Evolutionary conservation across 192 early-diverging fungal species (phyloP).

Genomic region (Podila epicladia): DNA sequence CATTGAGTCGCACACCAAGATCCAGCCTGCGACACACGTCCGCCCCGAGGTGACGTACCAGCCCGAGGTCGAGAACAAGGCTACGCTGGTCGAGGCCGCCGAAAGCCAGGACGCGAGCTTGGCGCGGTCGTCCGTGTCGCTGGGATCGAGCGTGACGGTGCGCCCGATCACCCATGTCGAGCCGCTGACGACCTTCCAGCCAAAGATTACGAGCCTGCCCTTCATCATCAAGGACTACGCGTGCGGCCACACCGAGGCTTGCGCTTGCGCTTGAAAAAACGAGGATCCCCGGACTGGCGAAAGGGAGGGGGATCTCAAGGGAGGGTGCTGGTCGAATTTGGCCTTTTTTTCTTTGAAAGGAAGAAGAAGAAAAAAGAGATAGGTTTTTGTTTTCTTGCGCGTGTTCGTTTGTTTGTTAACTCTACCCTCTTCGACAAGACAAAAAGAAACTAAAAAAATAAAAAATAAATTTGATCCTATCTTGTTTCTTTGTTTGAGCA

Average conservation of each 20-base stretch:
- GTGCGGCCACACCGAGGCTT: background rate
- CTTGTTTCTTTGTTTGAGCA: too few species aligned
- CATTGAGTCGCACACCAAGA: constrained; percentile 16
- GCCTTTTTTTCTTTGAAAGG: background rate
- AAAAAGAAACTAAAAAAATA: too few species aligned
- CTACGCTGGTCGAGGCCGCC: constrained; percentile 11
- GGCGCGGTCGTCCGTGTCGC: constrained; percentile 13
- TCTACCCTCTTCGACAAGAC: too few species aligned
- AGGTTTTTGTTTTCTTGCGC: too few species aligned
- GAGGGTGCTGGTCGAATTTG: too few species aligned
- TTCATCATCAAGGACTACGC: constrained; percentile 29
- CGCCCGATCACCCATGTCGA: constrained; percentile 28
- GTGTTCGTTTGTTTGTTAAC: too few species aligned
- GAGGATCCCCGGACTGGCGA: background rate
- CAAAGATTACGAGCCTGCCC: constrained; percentile 26
- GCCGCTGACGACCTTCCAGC: constrained; percentile 40
- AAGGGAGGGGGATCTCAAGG: too few species aligned
- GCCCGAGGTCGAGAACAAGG: constrained; percentile 33
- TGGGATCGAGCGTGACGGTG: constrained; percentile 34
- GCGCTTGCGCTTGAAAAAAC: background rate
- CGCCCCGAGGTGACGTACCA: constrained; percentile 26
- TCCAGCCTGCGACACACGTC: constrained; percentile 33
- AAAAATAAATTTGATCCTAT: too few species aligned
- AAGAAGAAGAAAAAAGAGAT: background rate
- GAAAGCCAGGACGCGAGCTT: constrained; percentile 3